phyloP scores from a whole-genome alignment of 768 basidiomycete genomes.

The Mrakia gelida region DNA sequence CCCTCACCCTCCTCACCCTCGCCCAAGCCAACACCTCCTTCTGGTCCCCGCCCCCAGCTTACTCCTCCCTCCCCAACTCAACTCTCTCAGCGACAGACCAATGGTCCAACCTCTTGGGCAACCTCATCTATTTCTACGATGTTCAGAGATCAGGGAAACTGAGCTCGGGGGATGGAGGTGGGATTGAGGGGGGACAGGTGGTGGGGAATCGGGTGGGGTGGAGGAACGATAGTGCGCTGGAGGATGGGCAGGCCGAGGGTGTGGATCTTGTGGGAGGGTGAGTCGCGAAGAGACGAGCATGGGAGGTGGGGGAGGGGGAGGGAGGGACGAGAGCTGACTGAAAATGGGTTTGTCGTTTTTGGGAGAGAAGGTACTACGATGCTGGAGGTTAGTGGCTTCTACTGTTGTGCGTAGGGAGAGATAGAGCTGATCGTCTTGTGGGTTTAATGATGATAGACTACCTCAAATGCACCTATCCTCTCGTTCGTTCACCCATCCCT shows the following conservation, averaged over 20 bases:
- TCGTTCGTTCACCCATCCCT: conserved; percentile 41
- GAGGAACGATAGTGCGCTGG: conserved; percentile 73
- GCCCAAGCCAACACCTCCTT: background rate
- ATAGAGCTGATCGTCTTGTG: background rate
- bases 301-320: background rate
- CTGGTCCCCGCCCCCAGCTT: background rate
- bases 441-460: conserved; percentile 57
- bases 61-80: background rate
- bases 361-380: conserved; percentile 24
- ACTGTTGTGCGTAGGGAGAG: background rate
- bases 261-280: conserved; percentile 78
- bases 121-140: conserved; percentile 82
- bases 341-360: too few species aligned
- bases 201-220: conserved; percentile 69
- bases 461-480: conserved; percentile 79
- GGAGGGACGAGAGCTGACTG: background rate
- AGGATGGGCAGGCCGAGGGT: conserved; percentile 69
- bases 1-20: background rate
- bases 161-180: conserved; percentile 47
- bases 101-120: conserved; percentile 77
- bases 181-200: background rate
- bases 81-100: conserved; percentile 45
- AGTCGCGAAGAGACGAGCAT: background rate
- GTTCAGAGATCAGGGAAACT: conserved; percentile 79
- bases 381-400: conserved; percentile 60